Evolutionary conservation across 805 yeast genomes (phyloP).

Genomic region (Starmerella davenportii): DNA sequence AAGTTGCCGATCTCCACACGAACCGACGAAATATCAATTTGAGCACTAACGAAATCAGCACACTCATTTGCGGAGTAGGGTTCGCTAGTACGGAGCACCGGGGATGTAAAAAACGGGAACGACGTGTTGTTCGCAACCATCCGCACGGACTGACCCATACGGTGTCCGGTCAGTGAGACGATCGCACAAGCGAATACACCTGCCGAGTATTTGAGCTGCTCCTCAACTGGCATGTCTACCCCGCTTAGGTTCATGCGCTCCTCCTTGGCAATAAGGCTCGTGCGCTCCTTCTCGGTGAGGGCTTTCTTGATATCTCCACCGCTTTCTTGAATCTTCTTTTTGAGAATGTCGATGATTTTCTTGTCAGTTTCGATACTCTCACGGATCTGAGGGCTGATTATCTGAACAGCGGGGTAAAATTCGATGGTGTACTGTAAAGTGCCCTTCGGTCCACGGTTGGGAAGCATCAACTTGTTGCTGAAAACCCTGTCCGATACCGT

Average conservation of each 20-base stretch:
- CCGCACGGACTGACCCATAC: constrained; percentile 44
- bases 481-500: constrained; percentile 38
- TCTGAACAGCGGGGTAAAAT: constrained; percentile 69
- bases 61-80: constrained; percentile 15
- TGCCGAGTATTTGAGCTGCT: constrained; percentile 39
- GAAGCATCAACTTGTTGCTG: constrained; percentile 46
- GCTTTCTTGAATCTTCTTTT: constrained; percentile 15
- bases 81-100: constrained; percentile 31
- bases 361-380: constrained; percentile 35
- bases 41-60: constrained; percentile 19
- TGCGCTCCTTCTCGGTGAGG: constrained; percentile 21
- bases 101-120: constrained; percentile 42
- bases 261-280: constrained; percentile 16
- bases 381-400: constrained; percentile 49
- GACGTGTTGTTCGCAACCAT: constrained; percentile 61
- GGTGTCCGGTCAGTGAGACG: constrained; percentile 12
- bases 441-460: constrained; percentile 72
- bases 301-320: constrained; percentile 9
- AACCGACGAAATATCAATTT: constrained; percentile 12
- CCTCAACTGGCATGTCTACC: constrained; percentile 24
- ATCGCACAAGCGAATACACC: constrained; percentile 66
- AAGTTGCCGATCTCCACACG: constrained; percentile 16
- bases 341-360: constrained; percentile 18
- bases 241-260: constrained; percentile 20
- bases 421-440: constrained; percentile 51